Conservation (phyloP, 2,329 filamentous ascomycete species). For the Ascochyta viciae-villosae region DNA sequence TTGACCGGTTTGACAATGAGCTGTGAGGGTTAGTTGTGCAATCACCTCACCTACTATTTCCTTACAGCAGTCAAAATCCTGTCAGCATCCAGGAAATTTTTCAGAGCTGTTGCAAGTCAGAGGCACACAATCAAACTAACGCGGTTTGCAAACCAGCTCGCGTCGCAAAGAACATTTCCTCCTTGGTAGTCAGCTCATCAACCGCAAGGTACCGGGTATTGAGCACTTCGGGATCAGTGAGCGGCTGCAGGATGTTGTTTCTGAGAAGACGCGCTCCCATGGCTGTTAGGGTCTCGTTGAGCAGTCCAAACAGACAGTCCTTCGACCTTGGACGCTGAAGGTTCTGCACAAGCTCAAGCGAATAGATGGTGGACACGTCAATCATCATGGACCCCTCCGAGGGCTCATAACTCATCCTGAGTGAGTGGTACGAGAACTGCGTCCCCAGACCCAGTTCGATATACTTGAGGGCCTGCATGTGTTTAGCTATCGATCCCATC, state of each 20-base stretch:
- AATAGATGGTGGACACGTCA: conserved; percentile 84
- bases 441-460: conserved; percentile 73
- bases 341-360: conserved; percentile 91
- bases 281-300: conserved; percentile 84
- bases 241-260: conserved; percentile 87
- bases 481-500: conserved; percentile 5
- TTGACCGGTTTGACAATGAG: conserved; percentile 78
- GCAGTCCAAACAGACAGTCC: conserved; percentile 80
- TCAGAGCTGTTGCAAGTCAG: conserved; percentile 62
- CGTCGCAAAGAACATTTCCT: conserved; percentile 82
- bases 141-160: conserved; percentile 64
- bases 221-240: conserved; percentile 74
- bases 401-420: conserved; percentile 85
- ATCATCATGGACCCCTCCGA: conserved; percentile 96
- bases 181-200: conserved; percentile 79
- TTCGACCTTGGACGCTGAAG: conserved; percentile 77
- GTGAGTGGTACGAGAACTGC: conserved; percentile 77
- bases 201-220: conserved; percentile 79
- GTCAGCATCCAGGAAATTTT: conserved; percentile 79
- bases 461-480: conserved; percentile 75
- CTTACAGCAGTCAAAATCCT: conserved; percentile 75
- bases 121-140: conserved; percentile 12
- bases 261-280: conserved; percentile 88
- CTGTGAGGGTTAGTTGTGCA: conserved; percentile 50
- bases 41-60: background rate